These are phyloP conservation scores for Brassica rapa DNA, from an alignment of 345 rosid species.

Conservation along the genomic window DNA sequence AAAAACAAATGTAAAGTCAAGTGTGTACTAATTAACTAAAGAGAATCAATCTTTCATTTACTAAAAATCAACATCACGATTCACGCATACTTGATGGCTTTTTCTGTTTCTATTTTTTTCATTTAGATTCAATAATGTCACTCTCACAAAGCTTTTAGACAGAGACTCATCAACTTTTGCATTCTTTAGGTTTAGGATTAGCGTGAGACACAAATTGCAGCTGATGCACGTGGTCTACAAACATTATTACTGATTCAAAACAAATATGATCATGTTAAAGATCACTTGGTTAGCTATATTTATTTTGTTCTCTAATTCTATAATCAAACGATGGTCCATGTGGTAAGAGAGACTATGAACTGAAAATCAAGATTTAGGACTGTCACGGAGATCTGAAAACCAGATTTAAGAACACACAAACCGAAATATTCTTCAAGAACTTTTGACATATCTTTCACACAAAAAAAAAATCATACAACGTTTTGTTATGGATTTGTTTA, in stretches of 20 bases:
- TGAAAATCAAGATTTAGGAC: neutral
- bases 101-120: neutral
- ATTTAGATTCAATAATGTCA: neutral
- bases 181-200: neutral
- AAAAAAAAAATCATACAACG: neutral
- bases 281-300: neutral
- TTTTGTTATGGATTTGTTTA: neutral
- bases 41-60: conserved; percentile 16
- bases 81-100: neutral
- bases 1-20: conserved; percentile 9
- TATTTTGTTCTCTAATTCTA: neutral
- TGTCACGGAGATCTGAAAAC: neutral
- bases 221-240: neutral
- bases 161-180: conserved; percentile 11
- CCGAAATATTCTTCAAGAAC: conserved; percentile 17
- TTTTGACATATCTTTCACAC: neutral
- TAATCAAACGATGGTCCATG: neutral
- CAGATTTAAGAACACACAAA: conserved; percentile 4
- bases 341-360: neutral
- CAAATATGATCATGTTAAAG: neutral
- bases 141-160: neutral
- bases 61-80: neutral
- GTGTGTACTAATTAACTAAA: neutral
- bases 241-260: neutral
- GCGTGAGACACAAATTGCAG: conserved; percentile 19